These are phyloP conservation scores for Kernera saxatilis DNA, from an alignment of 345 rosid species.

Conservation along the genomic window DNA sequence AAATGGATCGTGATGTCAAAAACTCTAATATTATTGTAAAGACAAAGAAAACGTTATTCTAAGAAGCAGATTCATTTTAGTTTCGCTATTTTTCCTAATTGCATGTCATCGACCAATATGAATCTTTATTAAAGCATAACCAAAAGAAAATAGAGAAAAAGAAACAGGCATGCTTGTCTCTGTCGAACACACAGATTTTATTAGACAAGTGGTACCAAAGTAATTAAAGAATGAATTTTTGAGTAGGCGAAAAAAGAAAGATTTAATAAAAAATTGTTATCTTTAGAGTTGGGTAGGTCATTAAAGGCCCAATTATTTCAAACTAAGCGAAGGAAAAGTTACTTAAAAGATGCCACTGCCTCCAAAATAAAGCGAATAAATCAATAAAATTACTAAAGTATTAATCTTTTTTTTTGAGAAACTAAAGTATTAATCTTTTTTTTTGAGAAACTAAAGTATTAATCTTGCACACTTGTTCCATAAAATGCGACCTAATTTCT, in stretches of 20 bases:
- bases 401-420: too few species aligned
- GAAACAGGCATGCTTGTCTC: constrained; percentile 13
- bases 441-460: constrained; percentile 1
- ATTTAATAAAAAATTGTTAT: neutral
- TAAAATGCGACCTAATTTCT: constrained; percentile 12
- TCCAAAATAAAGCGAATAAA: constrained; percentile 4
- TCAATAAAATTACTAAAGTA: neutral
- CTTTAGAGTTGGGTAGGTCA: constrained; percentile 20
- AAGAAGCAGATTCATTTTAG: constrained; percentile 1
- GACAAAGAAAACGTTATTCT: neutral
- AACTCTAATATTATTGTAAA: neutral
- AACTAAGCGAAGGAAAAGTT: constrained; percentile 14
- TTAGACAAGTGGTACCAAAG: constrained; percentile 16
- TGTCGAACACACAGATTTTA: constrained; percentile 14
- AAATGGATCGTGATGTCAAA: neutral
- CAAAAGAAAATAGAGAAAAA: neutral
- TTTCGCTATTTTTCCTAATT: neutral
- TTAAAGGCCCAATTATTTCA: constrained; percentile 28
- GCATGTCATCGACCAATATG: neutral
- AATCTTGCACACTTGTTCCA: neutral
- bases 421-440: too few species aligned
- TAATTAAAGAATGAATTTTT: constrained; percentile 8
- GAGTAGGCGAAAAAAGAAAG: neutral
- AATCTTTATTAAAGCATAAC: constrained; percentile 19
- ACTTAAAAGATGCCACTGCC: constrained; percentile 25